phyloP scores from a whole-genome alignment of 2,329 filamentous ascomycete genomes.

The Diaporthe humulicola region DNA sequence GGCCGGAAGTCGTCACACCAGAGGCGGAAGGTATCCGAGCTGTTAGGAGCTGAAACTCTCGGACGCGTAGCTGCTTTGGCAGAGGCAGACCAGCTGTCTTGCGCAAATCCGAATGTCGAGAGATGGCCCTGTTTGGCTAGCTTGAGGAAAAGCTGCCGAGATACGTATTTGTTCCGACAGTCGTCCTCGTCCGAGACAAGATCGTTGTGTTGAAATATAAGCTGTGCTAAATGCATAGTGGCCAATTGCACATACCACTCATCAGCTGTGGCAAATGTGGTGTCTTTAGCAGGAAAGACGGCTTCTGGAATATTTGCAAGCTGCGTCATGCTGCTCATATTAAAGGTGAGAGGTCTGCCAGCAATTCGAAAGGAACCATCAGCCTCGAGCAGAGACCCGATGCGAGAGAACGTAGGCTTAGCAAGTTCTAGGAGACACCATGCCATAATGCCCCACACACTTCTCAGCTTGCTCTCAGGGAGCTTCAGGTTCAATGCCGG shows the following conservation, averaged over 20 bases:
- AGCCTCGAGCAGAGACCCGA: background rate
- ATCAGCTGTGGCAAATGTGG: background rate
- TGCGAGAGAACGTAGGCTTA: background rate
- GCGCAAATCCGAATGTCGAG: background rate
- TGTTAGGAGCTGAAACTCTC: background rate
- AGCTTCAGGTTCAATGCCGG: background rate
- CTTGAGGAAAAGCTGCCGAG: background rate
- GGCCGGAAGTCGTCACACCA: background rate
- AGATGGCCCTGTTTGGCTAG: background rate
- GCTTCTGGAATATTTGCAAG: background rate
- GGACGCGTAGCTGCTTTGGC: background rate
- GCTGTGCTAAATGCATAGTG: background rate
- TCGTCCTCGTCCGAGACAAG: background rate
- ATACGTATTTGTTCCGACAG: background rate
- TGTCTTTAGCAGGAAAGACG: background rate
- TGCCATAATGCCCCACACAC: background rate
- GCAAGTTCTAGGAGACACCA: background rate
- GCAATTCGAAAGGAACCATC: background rate
- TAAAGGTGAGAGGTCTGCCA: background rate
- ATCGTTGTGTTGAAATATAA: background rate
- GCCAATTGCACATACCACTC: background rate
- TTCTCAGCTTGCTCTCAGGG: conserved; percentile 3
- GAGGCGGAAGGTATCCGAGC: background rate
- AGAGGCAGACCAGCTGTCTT: background rate
- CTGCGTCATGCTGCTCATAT: background rate